Base-by-base conservation (phyloP, 371 early-diverging fungal species). In the Rhizomucor miehei region DNA sequence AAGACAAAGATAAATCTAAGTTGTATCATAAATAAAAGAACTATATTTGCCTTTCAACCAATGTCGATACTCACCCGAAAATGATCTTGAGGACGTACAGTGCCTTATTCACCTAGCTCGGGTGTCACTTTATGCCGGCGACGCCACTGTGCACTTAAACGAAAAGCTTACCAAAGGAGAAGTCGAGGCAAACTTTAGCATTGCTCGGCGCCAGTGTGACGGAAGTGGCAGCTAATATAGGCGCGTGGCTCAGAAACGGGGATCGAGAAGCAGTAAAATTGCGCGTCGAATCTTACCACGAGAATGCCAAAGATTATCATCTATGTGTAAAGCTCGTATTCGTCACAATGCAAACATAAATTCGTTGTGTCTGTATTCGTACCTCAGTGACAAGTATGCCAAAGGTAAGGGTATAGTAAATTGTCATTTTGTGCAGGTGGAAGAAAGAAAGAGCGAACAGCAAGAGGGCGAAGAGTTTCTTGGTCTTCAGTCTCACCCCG, bases 1-100 rank as follows among this genome's bases (percentile, higher is more conserved):
- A 87, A 70, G 35, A 85, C 71, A 50, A 83, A 81, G 36, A 85
- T 82, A 52, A 85, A 82, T 16, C 84, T 84, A 69, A 23, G 19
- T n/a, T 41, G 23, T 9, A 50, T 5, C n/a, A 36, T 37, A 47
- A 25, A 19, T 44, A 44, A 29, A 13, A 45, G 10, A 23, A 23
- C 36, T 19, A 17, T 12, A 17, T 37, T 20, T 46, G 13, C 36
- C 16, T 11, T 21, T 23, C 20, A 11, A 14, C 9, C 38, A 38
- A 35, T 38, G 36, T 12, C 19, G 23, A 8, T 13, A 57, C 77
- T 77, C 75, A 86, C 84, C 78, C 74, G 59, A 85, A 84, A 38
- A 85, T 60, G 40, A 83, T 75, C 63, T 83, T 86, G 47, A 86
- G 64, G 4, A 58, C 62, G 47, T 77, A 71, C 43, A 82, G 65